Conservation (phyloP, 2,329 filamentous ascomycete species). For the Teratosphaeria pseudoeucalypti region DNA sequence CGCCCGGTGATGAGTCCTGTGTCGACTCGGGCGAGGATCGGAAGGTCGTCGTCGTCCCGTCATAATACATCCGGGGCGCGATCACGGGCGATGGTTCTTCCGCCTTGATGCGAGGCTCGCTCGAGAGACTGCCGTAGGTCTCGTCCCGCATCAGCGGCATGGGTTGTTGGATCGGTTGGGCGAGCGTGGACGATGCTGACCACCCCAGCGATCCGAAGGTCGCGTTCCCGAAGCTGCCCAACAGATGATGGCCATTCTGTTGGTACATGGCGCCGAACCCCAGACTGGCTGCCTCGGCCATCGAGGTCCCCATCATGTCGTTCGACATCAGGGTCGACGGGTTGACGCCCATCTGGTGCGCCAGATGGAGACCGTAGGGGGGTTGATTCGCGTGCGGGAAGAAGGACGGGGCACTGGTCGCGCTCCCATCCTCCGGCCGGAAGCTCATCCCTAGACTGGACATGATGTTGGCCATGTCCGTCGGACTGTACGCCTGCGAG, state of each 20-base stretch:
- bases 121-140: conserved; percentile 15
- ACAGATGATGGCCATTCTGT: neutral
- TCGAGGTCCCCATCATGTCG: conserved; percentile 10
- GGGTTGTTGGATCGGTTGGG: conserved; percentile 11
- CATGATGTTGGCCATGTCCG: conserved; percentile 18
- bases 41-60: conserved; percentile 6
- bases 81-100: conserved; percentile 34
- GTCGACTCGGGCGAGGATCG: conserved; percentile 28
- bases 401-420: conserved; percentile 7
- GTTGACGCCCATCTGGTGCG: neutral
- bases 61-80: conserved; percentile 29
- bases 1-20: conserved; percentile 29
- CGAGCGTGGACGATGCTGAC: conserved; percentile 6
- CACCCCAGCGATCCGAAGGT: conserved; percentile 6
- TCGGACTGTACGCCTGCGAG: conserved; percentile 6
- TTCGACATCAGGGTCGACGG: conserved; percentile 10
- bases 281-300: conserved; percentile 6
- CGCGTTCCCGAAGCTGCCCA: neutral
- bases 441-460: conserved; percentile 21
- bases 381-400: conserved; percentile 5
- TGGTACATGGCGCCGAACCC: neutral
- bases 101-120: conserved; percentile 32
- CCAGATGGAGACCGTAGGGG: conserved; percentile 8
- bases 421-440: conserved; percentile 11
- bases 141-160: conserved; percentile 12